Evolutionary conservation across 2,329 filamentous ascomycete species (phyloP), one percentile per base, ranked within the genome.

Genomic region (Endocalyx cinctus): DNA sequence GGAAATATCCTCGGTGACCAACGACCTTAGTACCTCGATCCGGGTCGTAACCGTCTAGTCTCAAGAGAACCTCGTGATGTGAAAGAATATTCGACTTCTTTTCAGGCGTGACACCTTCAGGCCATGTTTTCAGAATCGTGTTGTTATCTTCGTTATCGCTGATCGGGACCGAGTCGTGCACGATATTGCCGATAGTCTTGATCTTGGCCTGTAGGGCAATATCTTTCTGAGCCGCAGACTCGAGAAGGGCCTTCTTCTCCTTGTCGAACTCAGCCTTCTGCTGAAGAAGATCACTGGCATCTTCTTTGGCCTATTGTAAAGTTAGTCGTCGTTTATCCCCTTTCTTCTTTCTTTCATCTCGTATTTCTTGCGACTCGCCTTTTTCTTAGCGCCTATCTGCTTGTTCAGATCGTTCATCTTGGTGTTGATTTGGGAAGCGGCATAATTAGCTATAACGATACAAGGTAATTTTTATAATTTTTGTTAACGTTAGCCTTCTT

Each of bases 1-100:
- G 66, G 65, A 90, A 96, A 67, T 97, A 97, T 25, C 90, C 90
- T 50, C 90, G 77, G 63, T 97, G 90, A 33, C 92, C 90, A 27
- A 94, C 89, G 43, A 97, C 77, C 71, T 97, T 97, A 45, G 88
- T 85, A 47, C 88, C 88, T 45, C 92, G 82, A 55, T 95, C 87
- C 1, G 87, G 84, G 58, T 97, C 92, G 57, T 94, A 96, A 34
- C 90, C 89, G 50, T 92, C 87, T 43, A 97, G 68, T 49, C 87
- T 77, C 38, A 82, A 79, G 39, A 97, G 77, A 34, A 98, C 88
- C 59, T 97, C 90, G 62, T 98, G 92, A 62, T 98, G 92, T 32
- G 89, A 95, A 42, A 97, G 82, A 42, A 76, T 69, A 37, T 16
- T 26, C 25, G 84, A 73, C 50, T 79, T 77, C 71, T 89, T 89